Evolutionary conservation across 1,139 yeast genomes (phyloP), one percentile per base, ranked within the genome.

Genomic region (Trichomonascaceae sp.): DNA sequence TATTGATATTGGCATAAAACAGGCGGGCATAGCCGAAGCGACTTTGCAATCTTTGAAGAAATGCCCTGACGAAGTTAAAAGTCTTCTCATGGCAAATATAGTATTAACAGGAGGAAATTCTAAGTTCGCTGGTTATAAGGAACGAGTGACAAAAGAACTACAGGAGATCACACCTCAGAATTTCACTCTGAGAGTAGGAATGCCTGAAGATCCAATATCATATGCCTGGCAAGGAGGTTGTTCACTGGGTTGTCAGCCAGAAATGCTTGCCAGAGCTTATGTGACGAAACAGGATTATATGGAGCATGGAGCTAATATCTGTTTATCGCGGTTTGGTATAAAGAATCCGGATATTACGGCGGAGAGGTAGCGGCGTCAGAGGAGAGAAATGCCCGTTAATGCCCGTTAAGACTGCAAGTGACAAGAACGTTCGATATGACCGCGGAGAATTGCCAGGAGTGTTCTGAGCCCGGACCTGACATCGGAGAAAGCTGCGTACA

Each of bases 61-160:
- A 36, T 78, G 88, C 48, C 96, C 97, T 0, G 88, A 82, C 59
- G 79, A 86, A 2, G 69, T 87, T 2, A 78, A 89, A 54, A 95
- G 96, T 0, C 72, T 95, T 56, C 73, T 95, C 53, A 83, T 84
- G 64, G 84, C 93, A 4, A 93, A 93, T 68, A 82, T 95, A 15
- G 81, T 82, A 30, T 74, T 90, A 9, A 82, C 83, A 1, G 99
- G 99, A 0, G 99, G 99, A 0, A 83, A 85, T 18, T 75, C 90
- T 49, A 80, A 83, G 52, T 66, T 93, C 12, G 81, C 84, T 0
- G 89, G 91, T 52, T 85, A 87, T 60, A 75, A 76, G 38, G 73
- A 77, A 9, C 73, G 99, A 51, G 67, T 93, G 2, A 50, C 52
- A 5, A 19, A 44, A 0, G 78, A 74, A 39, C 60, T 74, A n/a